Evolutionary conservation across 2,329 filamentous ascomycete genomes (phyloP).

Genomic region (Hypoxylon sp.): DNA sequence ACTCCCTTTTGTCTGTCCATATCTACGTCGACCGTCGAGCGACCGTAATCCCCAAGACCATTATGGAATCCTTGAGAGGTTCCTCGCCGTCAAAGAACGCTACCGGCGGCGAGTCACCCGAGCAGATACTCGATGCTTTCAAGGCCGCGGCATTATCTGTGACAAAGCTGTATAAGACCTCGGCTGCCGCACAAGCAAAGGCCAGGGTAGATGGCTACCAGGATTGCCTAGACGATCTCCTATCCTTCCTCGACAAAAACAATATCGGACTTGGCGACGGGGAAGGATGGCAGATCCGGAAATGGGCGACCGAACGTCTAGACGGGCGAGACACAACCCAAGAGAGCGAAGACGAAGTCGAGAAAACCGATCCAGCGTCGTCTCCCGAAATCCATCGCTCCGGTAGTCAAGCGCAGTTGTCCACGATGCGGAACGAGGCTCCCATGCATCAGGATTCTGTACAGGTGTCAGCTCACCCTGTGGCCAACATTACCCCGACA

Average conservation of each 20-base stretch:
- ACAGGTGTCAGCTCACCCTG: conserved; percentile 49
- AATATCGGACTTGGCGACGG: conserved; percentile 84
- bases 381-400: conserved; percentile 71
- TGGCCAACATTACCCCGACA: conserved; percentile 37
- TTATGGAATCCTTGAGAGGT: conserved; percentile 53
- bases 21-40: conserved; percentile 13
- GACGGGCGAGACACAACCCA: conserved; percentile 73
- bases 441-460: conserved; percentile 57
- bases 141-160: conserved; percentile 93
- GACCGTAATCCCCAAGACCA: conserved; percentile 9
- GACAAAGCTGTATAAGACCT: conserved; percentile 96
- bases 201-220: conserved; percentile 89
- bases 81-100: conserved; percentile 53
- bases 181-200: conserved; percentile 81
- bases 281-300: conserved; percentile 76
- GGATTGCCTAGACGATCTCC: conserved; percentile 90
- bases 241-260: conserved; percentile 87
- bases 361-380: conserved; percentile 72
- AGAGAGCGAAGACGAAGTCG: conserved; percentile 79
- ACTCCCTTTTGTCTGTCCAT: conserved; percentile 9
- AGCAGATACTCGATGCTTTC: conserved; percentile 87
- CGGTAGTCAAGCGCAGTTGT: conserved; percentile 59
- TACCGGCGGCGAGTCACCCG: conserved; percentile 64
- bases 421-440: conserved; percentile 53
- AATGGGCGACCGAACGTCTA: conserved; percentile 78